Evolutionary conservation across 2,329 filamentous ascomycete species (phyloP), one percentile per base, ranked within the genome.

Genomic region (Helminthosporium solani): DNA sequence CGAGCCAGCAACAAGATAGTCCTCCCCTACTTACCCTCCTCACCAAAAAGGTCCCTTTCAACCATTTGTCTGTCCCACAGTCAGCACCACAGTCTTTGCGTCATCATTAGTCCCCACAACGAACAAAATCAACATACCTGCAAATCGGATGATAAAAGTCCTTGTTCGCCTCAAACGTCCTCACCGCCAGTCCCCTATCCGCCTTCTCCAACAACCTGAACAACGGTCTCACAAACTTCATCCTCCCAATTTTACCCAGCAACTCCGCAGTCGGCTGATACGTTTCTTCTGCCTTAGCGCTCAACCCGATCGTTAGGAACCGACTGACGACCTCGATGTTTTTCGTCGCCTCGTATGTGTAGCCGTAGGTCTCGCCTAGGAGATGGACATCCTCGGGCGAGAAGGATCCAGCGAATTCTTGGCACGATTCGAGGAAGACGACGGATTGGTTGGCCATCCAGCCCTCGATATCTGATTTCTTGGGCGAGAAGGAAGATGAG

Each of bases 101-200:
- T 30, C 18, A 9, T n/a, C 19, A 14, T 20, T 11, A 2, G 8
- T 19, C n/a, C 20, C 20, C 9, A 37, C 18, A 37, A 37, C 2
- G 21, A 36, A 9, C 8, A 21, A 11, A n/a, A 9, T 34, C 11
- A n/a, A 52, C 52, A 23, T 49, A 56, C 50, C 83, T 82, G 68
- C 91, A 96, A 59, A 97, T 96, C 2, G 94, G 94, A 66, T 97
- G 92, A 67, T 97, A 99, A 66, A 97, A 97, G 52, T 90, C 85
- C 71, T 81, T 87, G 68, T 96, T 86, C 79, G 86, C 87, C 73
- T 87, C 81, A 72, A 96, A 96, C 0, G 91, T 95, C 67, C 83
- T 76, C 42, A 92, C 71, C 0, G 94, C 92, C 61, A 95, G 71
- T 20, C 83, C 75, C 37, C 82, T 77, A 72, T 96, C 86, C 31